phyloP scores from a whole-genome alignment of 1,139 yeast species.

The Blastobotrys capitulatus region DNA sequence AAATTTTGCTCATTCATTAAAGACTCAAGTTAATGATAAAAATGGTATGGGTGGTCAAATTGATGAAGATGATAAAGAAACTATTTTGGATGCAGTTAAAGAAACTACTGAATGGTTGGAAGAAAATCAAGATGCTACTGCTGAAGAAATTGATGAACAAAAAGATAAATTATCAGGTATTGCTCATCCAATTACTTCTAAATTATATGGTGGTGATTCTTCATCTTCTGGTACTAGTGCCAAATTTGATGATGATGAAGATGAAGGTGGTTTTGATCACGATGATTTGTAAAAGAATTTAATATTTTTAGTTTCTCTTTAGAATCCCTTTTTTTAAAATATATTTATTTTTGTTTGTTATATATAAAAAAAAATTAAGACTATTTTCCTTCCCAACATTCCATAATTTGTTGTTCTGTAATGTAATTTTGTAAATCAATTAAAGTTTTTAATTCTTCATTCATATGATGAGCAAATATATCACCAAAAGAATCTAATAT shows the following conservation, averaged over 20 bases:
- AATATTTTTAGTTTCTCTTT: not conserved
- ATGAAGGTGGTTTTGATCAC: conserved; percentile 40
- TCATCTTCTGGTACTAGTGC: conserved; percentile 39
- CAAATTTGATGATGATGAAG: conserved; percentile 55
- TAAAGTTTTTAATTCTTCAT: conserved; percentile 3
- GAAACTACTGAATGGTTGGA: conserved; percentile 87
- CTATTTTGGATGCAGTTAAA: conserved; percentile 79
- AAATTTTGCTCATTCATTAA: conserved; percentile 84
- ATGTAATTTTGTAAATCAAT: not conserved
- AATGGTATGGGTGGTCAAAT: conserved; percentile 67
- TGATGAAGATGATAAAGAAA: conserved; percentile 88
- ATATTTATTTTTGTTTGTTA: too few species aligned
- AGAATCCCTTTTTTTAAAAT: not conserved
- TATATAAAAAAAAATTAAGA: too few species aligned
- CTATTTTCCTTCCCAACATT: not conserved
- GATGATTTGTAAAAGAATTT: conserved; percentile 49
- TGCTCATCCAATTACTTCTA: conserved; percentile 90
- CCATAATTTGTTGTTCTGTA: not conserved
- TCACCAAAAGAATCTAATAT: conserved; percentile 4
- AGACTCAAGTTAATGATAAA: conserved; percentile 70
- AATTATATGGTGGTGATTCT: conserved; percentile 64
- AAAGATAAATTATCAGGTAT: conserved; percentile 76
- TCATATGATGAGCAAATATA: conserved; percentile 1
- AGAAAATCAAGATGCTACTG: conserved; percentile 82
- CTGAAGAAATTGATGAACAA: conserved; percentile 93